Conservation (phyloP, 2,329 filamentous ascomycete genomes). For the Drechslerella coelobrocha region DNA sequence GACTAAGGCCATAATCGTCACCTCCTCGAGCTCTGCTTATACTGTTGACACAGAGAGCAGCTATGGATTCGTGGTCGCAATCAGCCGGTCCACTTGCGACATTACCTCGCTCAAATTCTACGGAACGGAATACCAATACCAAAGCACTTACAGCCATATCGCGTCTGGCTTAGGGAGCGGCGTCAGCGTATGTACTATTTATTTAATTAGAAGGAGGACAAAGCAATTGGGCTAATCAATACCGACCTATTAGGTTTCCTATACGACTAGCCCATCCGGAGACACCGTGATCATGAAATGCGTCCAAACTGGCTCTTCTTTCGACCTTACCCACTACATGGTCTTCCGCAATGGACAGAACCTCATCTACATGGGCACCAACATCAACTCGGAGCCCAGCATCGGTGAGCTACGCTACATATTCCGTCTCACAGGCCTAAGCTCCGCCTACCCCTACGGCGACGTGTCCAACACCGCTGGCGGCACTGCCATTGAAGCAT, state of each 20-base stretch:
- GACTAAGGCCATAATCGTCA: constrained; percentile 13
- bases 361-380: constrained; percentile 68
- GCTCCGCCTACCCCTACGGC: constrained; percentile 65
- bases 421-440: constrained; percentile 58
- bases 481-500: constrained; percentile 63
- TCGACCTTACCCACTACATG: constrained; percentile 70
- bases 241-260: constrained; percentile 4
- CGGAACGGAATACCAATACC: constrained; percentile 67
- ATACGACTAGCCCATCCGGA: constrained; percentile 48
- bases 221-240: constrained; percentile 6
- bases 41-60: constrained; percentile 19
- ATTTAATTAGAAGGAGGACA: constrained; percentile 52
- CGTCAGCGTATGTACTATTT: constrained; percentile 61
- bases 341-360: constrained; percentile 68
- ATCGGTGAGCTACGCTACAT: constrained; percentile 71
- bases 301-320: constrained; percentile 58
- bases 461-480: constrained; percentile 65
- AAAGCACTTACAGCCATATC: constrained; percentile 64
- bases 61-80: constrained; percentile 21
- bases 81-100: constrained; percentile 66
- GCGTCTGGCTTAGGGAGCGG: constrained; percentile 67
- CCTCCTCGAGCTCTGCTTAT: constrained; percentile 8
- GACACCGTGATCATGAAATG: constrained; percentile 69
- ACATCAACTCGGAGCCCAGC: constrained; percentile 66
- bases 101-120: constrained; percentile 70